These are phyloP conservation scores for Psilocybe cubensis DNA, from an alignment of 768 basidiomycete species.

Conservation along the genomic window DNA sequence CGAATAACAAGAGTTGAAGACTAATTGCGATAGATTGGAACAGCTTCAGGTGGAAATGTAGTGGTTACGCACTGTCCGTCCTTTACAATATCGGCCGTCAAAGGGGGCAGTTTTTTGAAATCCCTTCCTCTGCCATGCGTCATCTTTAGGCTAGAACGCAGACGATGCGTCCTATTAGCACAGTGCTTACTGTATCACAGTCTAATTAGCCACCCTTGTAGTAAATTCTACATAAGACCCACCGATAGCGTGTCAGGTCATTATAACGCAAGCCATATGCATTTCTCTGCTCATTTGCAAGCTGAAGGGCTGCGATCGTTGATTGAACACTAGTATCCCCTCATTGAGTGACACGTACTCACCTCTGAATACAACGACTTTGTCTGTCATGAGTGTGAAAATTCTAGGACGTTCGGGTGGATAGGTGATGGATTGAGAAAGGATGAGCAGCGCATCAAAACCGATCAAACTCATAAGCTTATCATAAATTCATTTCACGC, in stretches of 20 bases:
- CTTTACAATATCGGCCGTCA: constrained; percentile 71
- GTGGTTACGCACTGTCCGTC: constrained; percentile 72
- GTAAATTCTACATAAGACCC: constrained; percentile 12
- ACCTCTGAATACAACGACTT: constrained; percentile 40
- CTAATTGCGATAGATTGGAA: constrained; percentile 37
- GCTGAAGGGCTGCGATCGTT: constrained; percentile 65
- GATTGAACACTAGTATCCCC: constrained; percentile 7
- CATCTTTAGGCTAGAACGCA: constrained; percentile 82
- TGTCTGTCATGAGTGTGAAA: constrained; percentile 33
- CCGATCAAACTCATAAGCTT: constrained; percentile 1
- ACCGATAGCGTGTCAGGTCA: constrained; percentile 88
- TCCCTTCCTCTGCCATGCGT: constrained; percentile 90
- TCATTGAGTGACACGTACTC: constrained; percentile 2
- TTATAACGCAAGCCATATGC: constrained; percentile 91
- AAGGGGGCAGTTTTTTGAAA: constrained; percentile 79
- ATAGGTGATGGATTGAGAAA: constrained; percentile 15
- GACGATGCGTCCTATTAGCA: constrained; percentile 85
- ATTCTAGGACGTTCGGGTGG: constrained; percentile 15
- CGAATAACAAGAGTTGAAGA: constrained; percentile 83
- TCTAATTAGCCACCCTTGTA: background rate
- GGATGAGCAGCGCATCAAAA: constrained; percentile 12
- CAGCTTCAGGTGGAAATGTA: constrained; percentile 10
- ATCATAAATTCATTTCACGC: background rate
- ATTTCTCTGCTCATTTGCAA: constrained; percentile 87
- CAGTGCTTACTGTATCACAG: constrained; percentile 71